phyloP scores from a whole-genome alignment of 1,139 yeast genomes.

The Yamadazyma jaroonii region DNA sequence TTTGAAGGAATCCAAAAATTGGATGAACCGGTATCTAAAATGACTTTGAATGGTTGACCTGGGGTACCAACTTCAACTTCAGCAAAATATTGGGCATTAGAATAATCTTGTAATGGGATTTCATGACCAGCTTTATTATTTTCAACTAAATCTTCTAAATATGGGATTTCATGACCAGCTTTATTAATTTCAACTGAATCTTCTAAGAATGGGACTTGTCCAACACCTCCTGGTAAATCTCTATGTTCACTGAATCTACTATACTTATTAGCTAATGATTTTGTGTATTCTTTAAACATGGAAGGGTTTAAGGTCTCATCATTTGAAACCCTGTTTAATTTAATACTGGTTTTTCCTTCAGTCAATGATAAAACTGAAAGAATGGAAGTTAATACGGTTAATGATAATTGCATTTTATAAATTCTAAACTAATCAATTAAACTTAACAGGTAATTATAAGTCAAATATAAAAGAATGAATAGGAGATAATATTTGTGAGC shows the following conservation, averaged over 20 bases:
- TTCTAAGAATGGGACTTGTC: constrained; percentile 47
- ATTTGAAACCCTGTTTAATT: constrained; percentile 60
- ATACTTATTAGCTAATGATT: constrained; percentile 74
- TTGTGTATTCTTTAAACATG: constrained; percentile 61
- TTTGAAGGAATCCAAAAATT: constrained; percentile 94
- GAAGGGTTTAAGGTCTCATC: constrained; percentile 61
- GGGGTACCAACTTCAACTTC: constrained; percentile 92
- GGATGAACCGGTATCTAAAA: constrained; percentile 93
- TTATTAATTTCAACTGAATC: constrained; percentile 8
- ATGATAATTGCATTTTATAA: constrained; percentile 13
- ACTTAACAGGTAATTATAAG: neutral
- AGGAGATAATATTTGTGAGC: too few relatives aligned
- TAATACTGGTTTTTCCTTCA: constrained; percentile 49
- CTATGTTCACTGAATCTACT: constrained; percentile 24
- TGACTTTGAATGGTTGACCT: constrained; percentile 84
- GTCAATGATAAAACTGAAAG: constrained; percentile 52
- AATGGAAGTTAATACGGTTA: constrained; percentile 33
- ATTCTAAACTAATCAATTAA: too few relatives aligned
- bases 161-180: too few relatives aligned
- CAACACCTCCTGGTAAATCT: constrained; percentile 16
- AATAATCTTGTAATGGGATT: constrained; percentile 84
- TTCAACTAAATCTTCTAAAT: too few relatives aligned
- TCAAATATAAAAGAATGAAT: too few relatives aligned
- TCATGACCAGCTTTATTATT: constrained; percentile 49
- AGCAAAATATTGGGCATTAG: constrained; percentile 93